Evolutionary conservation across 345 rosid genomes (phyloP).

Genomic region (Kandelia obovata): DNA sequence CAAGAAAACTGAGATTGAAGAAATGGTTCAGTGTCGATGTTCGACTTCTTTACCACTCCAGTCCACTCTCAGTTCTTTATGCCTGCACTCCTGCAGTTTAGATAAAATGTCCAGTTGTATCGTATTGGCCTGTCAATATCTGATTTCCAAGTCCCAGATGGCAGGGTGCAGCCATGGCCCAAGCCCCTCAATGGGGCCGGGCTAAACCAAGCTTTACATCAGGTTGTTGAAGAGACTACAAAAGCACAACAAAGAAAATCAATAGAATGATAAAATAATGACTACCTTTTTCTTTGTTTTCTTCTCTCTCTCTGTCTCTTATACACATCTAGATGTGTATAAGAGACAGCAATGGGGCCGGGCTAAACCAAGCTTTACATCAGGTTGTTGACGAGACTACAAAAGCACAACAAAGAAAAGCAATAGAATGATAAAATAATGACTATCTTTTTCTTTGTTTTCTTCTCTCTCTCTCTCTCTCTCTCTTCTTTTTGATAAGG

Average conservation of each 20-base stretch:
- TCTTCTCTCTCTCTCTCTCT: too few relatives aligned
- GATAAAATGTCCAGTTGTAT: conserved; percentile 4
- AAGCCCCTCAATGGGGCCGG: conserved; percentile 92
- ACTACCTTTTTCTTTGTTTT: too few relatives aligned
- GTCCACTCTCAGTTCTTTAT: conserved; percentile 42
- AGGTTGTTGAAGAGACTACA: conserved; percentile 60
- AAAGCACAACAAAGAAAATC: background rate
- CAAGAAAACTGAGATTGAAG: conserved; percentile 28
- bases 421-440: too few relatives aligned
- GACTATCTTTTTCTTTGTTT: too few relatives aligned
- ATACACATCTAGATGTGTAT: too few relatives aligned
- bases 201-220: conserved; percentile 74
- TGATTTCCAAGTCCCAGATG: conserved; percentile 18
- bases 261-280: too few relatives aligned
- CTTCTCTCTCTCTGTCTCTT: too few relatives aligned
- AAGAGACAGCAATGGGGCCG: conserved; percentile 93
- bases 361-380: conserved; percentile 73
- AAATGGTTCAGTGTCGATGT: conserved; percentile 9
- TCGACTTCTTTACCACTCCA: conserved; percentile 18
- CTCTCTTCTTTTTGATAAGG: too few relatives aligned
- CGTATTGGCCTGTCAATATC: conserved; percentile 7
- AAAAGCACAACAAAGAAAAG: background rate
- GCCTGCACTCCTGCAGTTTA: conserved; percentile 60
- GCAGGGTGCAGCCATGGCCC: conserved; percentile 80
- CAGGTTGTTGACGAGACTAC: conserved; percentile 61